phyloP scores from a whole-genome alignment of 2,329 filamentous ascomycete genomes.

The Dactylellina parvicollis region DNA sequence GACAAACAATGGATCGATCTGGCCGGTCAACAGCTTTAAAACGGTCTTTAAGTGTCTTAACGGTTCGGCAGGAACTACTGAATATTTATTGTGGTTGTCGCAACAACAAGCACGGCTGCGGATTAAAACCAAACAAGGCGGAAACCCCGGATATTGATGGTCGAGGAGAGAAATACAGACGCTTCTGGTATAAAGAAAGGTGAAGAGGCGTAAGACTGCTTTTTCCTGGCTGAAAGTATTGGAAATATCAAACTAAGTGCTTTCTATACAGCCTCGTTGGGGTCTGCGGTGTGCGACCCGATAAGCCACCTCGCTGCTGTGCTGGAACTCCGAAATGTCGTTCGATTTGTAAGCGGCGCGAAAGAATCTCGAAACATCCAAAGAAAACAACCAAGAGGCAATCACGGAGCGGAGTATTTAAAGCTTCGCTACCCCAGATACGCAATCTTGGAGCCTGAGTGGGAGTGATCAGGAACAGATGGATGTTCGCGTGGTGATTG shows the following conservation, averaged over 20 bases:
- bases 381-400: not conserved
- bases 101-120: conserved; percentile 11
- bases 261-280: conserved; percentile 3
- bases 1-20: not conserved
- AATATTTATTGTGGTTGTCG: not conserved
- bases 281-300: not conserved
- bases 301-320: conserved; percentile 12
- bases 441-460: not conserved
- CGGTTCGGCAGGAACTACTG: not conserved
- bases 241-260: not conserved
- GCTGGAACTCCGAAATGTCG: not conserved
- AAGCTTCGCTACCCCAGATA: conserved; percentile 9
- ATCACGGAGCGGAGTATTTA: not conserved
- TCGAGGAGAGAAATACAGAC: not conserved
- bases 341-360: conserved; percentile 39
- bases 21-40: not conserved
- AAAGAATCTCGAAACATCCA: conserved; percentile 46
- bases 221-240: not conserved
- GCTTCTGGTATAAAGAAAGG: not conserved
- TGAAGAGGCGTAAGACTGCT: not conserved
- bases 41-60: not conserved
- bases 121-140: not conserved
- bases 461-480: not conserved
- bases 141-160: not conserved
- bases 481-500: conserved; percentile 24